Evolutionary conservation across 352 stramenopile species (phyloP), one percentile per base, ranked within the genome.

Genomic region (Phytophthora colocasiae): DNA sequence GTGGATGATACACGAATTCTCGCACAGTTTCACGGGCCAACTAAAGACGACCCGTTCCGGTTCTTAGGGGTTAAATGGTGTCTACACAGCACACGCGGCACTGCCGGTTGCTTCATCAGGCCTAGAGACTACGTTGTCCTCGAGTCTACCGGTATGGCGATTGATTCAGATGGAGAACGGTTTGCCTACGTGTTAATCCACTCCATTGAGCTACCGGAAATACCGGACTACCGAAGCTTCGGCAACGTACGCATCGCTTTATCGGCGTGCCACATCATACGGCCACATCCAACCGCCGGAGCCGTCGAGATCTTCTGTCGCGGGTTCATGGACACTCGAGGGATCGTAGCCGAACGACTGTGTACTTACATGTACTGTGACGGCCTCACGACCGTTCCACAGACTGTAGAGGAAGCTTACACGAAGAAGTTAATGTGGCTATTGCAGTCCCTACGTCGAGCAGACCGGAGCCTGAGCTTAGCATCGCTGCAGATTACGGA

Each of bases 361-460:
- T 49, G 66, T 14, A 77, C 66, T 0, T 70, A 62, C 15, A 57
- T 86, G 24, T 79, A 67, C 40, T 70, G 69, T 24, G 81, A 85
- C 5, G 66, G 61, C 12, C 45, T 89, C n/a, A 58, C 79, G 27
- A 61, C 68, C 0, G 41, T 63, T 4, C 48, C 77, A 2, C 69
- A 75, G 31, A 66, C 80, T 1, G 71, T 83, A 8, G 77, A 85
- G 27, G 82, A 77, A 40, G 61, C 75, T 1, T 72, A 88, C 49
- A 69, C 80, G 27, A 88, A 85, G 60, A 90, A 90, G 34, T 63
- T 90, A 10, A 59, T 60, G 44, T 87, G 77, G 79, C 29, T 66
- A 12, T 54, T 70, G 17, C 31, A 48, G 17, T 11, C 29, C 1
- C 51, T 32, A 11, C 59, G 17, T 22, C 38, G 43, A 46, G 45